Evolutionary conservation across 306 rosid species (phyloP).

Genomic region (Dryas alaskensis): DNA sequence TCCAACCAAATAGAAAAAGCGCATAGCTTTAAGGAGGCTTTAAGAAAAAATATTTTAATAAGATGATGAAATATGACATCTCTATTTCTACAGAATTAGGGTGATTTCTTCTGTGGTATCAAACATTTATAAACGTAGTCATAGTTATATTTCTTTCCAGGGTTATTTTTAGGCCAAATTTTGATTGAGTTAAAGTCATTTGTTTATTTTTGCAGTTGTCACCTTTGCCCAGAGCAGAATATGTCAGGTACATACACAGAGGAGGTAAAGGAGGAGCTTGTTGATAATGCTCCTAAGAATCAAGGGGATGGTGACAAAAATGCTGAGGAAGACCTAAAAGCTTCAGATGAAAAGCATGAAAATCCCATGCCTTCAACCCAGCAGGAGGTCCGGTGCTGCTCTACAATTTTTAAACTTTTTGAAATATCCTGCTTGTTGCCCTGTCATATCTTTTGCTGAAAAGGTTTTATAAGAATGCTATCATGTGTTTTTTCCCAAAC

Average conservation of each 20-base stretch:
- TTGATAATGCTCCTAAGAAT: slow-evolving; percentile 36
- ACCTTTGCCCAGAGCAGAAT: slow-evolving; percentile 25
- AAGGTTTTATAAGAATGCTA: too few relatives aligned
- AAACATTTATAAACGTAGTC: not conserved
- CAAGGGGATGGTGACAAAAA: slow-evolving; percentile 38
- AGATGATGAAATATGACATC: not conserved
- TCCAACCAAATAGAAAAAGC: not conserved
- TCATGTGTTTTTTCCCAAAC: not conserved
- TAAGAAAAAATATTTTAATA: not conserved
- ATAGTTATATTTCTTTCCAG: not conserved
- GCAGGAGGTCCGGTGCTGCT: slow-evolving; percentile 55
- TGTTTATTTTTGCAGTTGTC: slow-evolving; percentile 20
- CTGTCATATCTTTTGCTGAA: not conserved
- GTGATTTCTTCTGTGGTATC: not conserved
- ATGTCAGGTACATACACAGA: slow-evolving; percentile 57
- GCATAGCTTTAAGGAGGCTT: not conserved
- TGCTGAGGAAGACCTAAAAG: slow-evolving; percentile 43
- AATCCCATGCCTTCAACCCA: slow-evolving; percentile 66
- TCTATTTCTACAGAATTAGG: not conserved
- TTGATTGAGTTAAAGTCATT: slow-evolving; percentile 10
- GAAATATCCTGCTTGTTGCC: not conserved
- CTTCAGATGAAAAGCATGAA: slow-evolving; percentile 36
- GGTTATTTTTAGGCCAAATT: not conserved
- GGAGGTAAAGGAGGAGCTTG: slow-evolving; percentile 51
- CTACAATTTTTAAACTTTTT: not conserved